Percentiles rank a stretch among this genome's conserved stretches.
Conservation (phyloP, 306 rosid species). For the Dalbergia cochinchinensis region DNA sequence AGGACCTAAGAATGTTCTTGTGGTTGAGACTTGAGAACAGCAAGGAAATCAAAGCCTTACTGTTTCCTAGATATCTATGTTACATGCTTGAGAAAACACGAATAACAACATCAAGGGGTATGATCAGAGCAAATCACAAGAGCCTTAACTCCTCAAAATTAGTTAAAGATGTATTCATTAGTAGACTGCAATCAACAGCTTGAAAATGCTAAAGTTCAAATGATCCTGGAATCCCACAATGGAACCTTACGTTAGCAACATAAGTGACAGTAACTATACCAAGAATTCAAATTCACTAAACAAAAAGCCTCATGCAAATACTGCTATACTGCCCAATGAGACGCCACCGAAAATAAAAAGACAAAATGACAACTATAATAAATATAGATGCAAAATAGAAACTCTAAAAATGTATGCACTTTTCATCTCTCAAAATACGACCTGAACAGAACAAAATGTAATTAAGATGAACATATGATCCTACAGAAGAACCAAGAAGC, state of each 20-base stretch:
- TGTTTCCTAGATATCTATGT: background rate
- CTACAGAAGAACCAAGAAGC: conserved; percentile 1
- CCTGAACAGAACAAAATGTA: background rate
- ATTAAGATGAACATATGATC: conserved; percentile 9
- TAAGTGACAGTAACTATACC: conserved; percentile 5
- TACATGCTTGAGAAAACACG: no score
- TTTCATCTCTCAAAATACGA: conserved; percentile 5
- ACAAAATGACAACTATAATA: background rate
- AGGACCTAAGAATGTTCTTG: background rate
- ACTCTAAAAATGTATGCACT: conserved; percentile 13
- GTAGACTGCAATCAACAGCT: conserved; percentile 13
- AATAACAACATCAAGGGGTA: no score
- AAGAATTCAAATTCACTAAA: conserved; percentile 33
- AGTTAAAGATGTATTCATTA: background rate
- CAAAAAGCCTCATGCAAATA: conserved; percentile 11
- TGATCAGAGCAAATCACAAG: no score
- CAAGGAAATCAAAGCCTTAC: background rate
- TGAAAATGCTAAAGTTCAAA: background rate
- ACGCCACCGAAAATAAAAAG: conserved; percentile 23
- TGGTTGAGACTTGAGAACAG: background rate
- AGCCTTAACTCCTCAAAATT: no score
- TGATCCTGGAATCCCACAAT: conserved; percentile 3
- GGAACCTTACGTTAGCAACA: conserved; percentile 36
- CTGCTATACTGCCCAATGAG: background rate
- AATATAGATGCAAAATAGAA: background rate